Base-by-base conservation (phyloP, 148 eudicot genomes). In the Fagopyrum esculentum region DNA sequence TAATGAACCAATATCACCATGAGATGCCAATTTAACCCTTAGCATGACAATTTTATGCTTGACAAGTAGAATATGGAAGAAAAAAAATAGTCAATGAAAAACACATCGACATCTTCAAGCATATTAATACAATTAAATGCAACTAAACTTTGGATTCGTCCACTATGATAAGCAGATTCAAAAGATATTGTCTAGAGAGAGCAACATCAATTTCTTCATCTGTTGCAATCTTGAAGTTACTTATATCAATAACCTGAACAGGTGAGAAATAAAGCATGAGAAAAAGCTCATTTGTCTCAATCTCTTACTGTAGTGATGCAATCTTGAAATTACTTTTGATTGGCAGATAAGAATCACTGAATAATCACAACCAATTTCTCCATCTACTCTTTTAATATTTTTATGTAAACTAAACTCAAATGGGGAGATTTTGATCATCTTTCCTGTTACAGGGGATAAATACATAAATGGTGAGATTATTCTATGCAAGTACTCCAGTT, bases 161-260 rank as follows among this genome's bases (percentile, higher is more conserved):
- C 64, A 95, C 99, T 72, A 85, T 77, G 59, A 95, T 92, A 8
- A 97, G 99, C 80, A 95, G 99, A 84, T 95, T 86, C 74, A 92
- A 77, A 76, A 90, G 96, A 86, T 95, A 95, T 76, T 95, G 93
- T 68, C 99, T 92, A 30, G 91, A 86, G n/a, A 79, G 93, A 48
- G 99, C 99, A 75, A 95, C 85, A 9, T 92, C 96, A 77, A 86
- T 89, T 84, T 95, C 99, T 46, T 90, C 97, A 47, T 92, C 81
- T 51, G 87, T 85, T 22, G 90, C 89, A 72, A 95, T 84, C 88
- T 92, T 94, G 80, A 94, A 94, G 82, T 94, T 91, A 82, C 98
- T 94, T 81, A 91, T 94, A 9, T 90, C 90, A 96, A 94, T 91
- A 46, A 94, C 84, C 98, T 94, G 81, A 73, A 75, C 30, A 48